Conservation (phyloP, 306 rosid species). For the Astragalus membranaceus region DNA sequence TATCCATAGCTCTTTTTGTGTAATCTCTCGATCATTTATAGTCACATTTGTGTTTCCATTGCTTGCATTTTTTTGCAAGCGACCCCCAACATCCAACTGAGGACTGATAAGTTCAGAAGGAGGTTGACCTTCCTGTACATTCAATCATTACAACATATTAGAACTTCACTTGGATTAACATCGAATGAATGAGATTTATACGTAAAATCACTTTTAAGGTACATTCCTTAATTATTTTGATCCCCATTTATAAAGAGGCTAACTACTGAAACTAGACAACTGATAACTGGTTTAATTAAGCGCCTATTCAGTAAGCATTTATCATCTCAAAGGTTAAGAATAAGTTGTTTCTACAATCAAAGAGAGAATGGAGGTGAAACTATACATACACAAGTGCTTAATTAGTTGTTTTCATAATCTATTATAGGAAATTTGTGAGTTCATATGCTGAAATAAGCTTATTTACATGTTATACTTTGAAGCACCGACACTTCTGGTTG, state of each 20-base stretch:
- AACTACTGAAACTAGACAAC: not conserved
- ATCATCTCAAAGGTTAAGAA: not conserved
- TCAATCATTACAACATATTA: constrained; percentile 17
- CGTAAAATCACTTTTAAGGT: not conserved
- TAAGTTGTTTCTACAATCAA: not conserved
- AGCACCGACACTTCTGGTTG: no score
- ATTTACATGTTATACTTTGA: no score
- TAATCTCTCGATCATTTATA: constrained; percentile 57
- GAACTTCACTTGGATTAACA: not conserved
- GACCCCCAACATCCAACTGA: constrained; percentile 53
- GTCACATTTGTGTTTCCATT: constrained; percentile 57
- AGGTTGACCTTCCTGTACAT: constrained; percentile 49
- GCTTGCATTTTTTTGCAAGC: constrained; percentile 41
- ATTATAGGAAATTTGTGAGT: not conserved
- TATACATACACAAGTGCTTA: not conserved
- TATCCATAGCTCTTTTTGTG: constrained; percentile 43
- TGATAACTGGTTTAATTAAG: not conserved
- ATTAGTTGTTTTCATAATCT: not conserved
- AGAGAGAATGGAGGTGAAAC: not conserved
- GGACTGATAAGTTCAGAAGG: constrained; percentile 61
- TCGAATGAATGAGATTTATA: not conserved
- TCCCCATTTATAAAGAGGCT: not conserved
- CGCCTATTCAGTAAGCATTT: not conserved
- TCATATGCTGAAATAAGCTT: no score
- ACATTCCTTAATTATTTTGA: not conserved